These are phyloP conservation scores for Hypoxylon perforatum DNA, from an alignment of 495 filamentous ascomycete genomes.

Conservation along the genomic window DNA sequence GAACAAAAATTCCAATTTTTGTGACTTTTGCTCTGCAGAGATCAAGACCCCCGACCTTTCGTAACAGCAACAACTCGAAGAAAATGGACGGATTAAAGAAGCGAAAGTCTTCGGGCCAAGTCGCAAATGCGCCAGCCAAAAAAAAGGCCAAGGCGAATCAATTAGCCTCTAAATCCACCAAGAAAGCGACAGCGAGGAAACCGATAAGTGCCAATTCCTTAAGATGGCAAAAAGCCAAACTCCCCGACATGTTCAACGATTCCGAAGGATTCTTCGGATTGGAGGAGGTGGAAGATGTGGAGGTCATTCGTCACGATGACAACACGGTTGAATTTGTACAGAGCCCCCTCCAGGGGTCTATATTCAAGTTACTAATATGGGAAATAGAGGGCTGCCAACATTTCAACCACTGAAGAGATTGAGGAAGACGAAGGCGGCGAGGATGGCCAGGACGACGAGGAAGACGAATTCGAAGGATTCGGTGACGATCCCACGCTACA, in stretches of 20 bases:
- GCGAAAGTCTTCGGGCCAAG: slow-evolving; percentile 54
- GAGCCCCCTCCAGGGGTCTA: slow-evolving; percentile 10
- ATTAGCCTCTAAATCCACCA: slow-evolving; percentile 18
- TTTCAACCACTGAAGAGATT: slow-evolving; percentile 6
- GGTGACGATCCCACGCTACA: slow-evolving; percentile 49
- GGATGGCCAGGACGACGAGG: neutral
- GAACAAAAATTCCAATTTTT: slow-evolving; percentile 43
- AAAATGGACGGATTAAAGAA: slow-evolving; percentile 55
- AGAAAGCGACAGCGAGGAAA: slow-evolving; percentile 45
- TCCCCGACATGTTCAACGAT: slow-evolving; percentile 90
- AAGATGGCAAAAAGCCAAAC: slow-evolving; percentile 81
- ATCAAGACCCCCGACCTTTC: slow-evolving; percentile 7
- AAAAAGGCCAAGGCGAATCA: slow-evolving; percentile 62
- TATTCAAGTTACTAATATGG: neutral
- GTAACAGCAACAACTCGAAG: neutral
- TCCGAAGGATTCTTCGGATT: slow-evolving; percentile 94
- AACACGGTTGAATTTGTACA: slow-evolving; percentile 65
- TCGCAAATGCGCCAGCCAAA: slow-evolving; percentile 44
- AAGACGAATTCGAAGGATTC: slow-evolving; percentile 66
- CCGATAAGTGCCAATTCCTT: slow-evolving; percentile 70
- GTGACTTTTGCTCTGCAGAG: slow-evolving; percentile 4
- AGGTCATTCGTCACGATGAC: slow-evolving; percentile 71
- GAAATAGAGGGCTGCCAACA: slow-evolving; percentile 26
- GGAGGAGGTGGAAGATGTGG: slow-evolving; percentile 91
- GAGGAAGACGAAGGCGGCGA: slow-evolving; percentile 42